Conservation (phyloP, 2,329 filamentous ascomycete genomes). For the Talaromyces pinophilus region DNA sequence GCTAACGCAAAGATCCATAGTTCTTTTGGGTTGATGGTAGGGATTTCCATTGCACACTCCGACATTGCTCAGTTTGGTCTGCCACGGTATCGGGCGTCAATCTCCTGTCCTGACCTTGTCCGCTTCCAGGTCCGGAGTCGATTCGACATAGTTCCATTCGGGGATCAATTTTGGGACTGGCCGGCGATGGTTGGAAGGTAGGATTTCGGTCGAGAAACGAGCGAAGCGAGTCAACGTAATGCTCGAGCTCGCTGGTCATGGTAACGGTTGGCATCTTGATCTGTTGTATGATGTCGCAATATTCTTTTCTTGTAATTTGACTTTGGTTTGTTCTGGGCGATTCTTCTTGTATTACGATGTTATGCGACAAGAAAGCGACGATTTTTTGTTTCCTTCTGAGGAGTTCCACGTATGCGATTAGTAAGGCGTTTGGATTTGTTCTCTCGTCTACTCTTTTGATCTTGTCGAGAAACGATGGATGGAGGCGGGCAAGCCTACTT, state of each 20-base stretch:
- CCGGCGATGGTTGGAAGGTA: slow-evolving; percentile 5
- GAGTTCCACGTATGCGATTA: slow-evolving; percentile 22
- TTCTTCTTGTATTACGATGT: slow-evolving; percentile 19
- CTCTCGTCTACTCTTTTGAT: slow-evolving; percentile 6
- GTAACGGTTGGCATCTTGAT: slow-evolving; percentile 33
- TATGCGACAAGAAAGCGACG: background rate
- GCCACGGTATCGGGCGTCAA: background rate
- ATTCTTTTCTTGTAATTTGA: background rate
- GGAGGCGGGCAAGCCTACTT: slow-evolving; percentile 5
- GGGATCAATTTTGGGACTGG: slow-evolving; percentile 5
- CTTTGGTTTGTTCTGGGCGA: background rate
- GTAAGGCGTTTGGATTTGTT: slow-evolving; percentile 24
- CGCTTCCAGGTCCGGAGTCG: slow-evolving; percentile 9
- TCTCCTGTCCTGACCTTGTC: slow-evolving; percentile 1
- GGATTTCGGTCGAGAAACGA: slow-evolving; percentile 28
- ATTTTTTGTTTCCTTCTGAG: slow-evolving; percentile 21
- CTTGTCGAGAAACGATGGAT: background rate
- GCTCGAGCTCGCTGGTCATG: slow-evolving; percentile 35
- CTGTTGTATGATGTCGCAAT: slow-evolving; percentile 11
- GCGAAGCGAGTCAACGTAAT: slow-evolving; percentile 35
- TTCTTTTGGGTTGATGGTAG: slow-evolving; percentile 38
- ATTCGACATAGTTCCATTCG: background rate
- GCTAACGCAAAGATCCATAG: slow-evolving; percentile 28
- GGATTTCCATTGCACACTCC: slow-evolving; percentile 5
- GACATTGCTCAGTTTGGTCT: slow-evolving; percentile 2